These are phyloP conservation scores for Backusella macrospora DNA, from an alignment of 192 early-diverging fungal genomes.

Conservation along the genomic window DNA sequence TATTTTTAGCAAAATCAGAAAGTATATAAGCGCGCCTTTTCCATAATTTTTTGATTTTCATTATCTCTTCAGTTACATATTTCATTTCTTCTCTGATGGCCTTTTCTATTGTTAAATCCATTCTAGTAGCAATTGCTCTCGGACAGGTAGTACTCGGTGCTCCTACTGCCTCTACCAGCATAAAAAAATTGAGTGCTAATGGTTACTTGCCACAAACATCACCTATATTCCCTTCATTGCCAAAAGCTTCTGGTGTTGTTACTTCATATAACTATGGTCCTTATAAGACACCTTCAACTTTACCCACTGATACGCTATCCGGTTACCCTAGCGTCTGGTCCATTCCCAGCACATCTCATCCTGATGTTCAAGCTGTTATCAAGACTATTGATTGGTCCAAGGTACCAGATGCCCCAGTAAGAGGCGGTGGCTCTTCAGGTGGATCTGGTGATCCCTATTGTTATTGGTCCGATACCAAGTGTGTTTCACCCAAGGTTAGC, in stretches of 20 bases:
- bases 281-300: not conserved
- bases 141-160: not conserved
- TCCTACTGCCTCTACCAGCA: not conserved
- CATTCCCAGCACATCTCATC: constrained; percentile 34
- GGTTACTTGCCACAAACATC: not conserved
- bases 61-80: too few relatives aligned
- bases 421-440: constrained; percentile 20
- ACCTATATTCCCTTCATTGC: not conserved
- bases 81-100: not conserved
- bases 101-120: not conserved
- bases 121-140: not conserved
- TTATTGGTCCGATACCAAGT: constrained; percentile 23
- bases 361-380: constrained; percentile 27
- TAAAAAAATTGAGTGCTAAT: not conserved
- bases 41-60: not conserved
- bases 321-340: constrained; percentile 30
- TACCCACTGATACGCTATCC: not conserved
- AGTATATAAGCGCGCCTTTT: not conserved
- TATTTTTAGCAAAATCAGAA: not conserved
- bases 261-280: not conserved
- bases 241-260: not conserved
- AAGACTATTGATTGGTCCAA: constrained; percentile 28
- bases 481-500: constrained; percentile 28
- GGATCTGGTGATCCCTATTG: constrained; percentile 1
- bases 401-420: constrained; percentile 26